Conservation (phyloP, 75 land plant species). For the Chamaecyparis obtusa region DNA sequence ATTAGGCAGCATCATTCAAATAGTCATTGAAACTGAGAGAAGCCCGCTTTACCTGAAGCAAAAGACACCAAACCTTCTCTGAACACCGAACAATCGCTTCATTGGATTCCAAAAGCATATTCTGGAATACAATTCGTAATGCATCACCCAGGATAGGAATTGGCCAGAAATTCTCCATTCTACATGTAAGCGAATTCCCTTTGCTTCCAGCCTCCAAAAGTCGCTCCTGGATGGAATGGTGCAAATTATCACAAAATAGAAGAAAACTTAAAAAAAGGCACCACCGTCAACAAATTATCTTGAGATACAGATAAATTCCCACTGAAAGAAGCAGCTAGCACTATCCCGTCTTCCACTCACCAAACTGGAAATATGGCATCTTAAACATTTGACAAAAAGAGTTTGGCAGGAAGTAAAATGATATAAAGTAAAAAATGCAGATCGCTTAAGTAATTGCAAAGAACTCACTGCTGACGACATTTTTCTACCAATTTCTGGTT, state of each 20-base stretch:
- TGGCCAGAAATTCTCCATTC: slow-evolving; percentile 59
- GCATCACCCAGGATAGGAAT: slow-evolving; percentile 85
- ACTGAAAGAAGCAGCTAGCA: background rate
- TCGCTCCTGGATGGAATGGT: slow-evolving; percentile 59
- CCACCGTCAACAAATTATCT: background rate
- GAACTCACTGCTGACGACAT: background rate
- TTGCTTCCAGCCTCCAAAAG: slow-evolving; percentile 82
- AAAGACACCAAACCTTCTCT: slow-evolving; percentile 91
- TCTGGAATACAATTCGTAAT: slow-evolving; percentile 87
- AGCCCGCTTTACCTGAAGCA: slow-evolving; percentile 60
- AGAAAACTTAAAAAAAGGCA: too few relatives aligned
- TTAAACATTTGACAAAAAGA: slow-evolving; percentile 5
- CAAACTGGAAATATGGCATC: slow-evolving; percentile 5
- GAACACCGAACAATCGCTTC: slow-evolving; percentile 78
- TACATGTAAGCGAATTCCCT: slow-evolving; percentile 26
- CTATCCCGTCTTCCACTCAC: background rate
- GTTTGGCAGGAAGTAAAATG: background rate
- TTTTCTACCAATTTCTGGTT: background rate
- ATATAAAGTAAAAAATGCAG: background rate
- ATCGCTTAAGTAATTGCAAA: background rate
- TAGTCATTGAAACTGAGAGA: background rate
- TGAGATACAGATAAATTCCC: slow-evolving; percentile 2
- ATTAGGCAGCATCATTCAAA: slow-evolving; percentile 5
- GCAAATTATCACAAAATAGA: background rate
- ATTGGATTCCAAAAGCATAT: slow-evolving; percentile 87